phyloP scores from a whole-genome alignment of 1,284 basidiomycete genomes.

The Tetrapyrgos nigripes region DNA sequence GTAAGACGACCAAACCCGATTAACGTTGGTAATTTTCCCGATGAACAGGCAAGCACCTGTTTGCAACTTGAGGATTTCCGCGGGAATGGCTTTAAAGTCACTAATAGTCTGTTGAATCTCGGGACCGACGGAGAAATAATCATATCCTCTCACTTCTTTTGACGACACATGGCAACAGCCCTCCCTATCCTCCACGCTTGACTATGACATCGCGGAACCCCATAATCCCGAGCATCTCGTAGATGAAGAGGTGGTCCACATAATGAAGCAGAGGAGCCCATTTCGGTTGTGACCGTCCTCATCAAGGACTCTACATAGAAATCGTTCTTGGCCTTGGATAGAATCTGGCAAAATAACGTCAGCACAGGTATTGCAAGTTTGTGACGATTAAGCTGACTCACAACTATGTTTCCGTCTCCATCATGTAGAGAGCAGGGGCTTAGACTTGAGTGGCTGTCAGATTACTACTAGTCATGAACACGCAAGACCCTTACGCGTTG shows the following conservation, averaged over 20 bases:
- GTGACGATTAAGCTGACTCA: no score
- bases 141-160: conserved; percentile 22
- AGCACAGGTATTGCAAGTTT: no score
- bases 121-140: neutral
- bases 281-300: conserved; percentile 37
- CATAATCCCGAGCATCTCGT: conserved; percentile 43
- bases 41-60: conserved; percentile 55
- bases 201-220: conserved; percentile 53
- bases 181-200: conserved; percentile 62
- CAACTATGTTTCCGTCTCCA: conserved; percentile 46
- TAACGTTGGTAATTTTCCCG: conserved; percentile 61
- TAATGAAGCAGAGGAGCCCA: conserved; percentile 52
- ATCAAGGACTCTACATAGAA: conserved; percentile 36
- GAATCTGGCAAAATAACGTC: conserved; percentile 20
- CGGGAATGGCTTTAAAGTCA: conserved; percentile 48
- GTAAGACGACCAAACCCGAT: conserved; percentile 30
- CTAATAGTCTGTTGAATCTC: conserved; percentile 21
- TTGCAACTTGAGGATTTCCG: conserved; percentile 50
- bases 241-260: conserved; percentile 45
- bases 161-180: conserved; percentile 44
- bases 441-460: conserved; percentile 32
- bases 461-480: neutral
- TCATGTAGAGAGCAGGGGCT: conserved; percentile 53
- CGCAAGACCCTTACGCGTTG: conserved; percentile 34
- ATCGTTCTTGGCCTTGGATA: conserved; percentile 35